Evolutionary conservation across 2,329 filamentous ascomycete genomes (phyloP), one percentile per base, ranked within the genome.

Genomic region (Westerdykella ornata): DNA sequence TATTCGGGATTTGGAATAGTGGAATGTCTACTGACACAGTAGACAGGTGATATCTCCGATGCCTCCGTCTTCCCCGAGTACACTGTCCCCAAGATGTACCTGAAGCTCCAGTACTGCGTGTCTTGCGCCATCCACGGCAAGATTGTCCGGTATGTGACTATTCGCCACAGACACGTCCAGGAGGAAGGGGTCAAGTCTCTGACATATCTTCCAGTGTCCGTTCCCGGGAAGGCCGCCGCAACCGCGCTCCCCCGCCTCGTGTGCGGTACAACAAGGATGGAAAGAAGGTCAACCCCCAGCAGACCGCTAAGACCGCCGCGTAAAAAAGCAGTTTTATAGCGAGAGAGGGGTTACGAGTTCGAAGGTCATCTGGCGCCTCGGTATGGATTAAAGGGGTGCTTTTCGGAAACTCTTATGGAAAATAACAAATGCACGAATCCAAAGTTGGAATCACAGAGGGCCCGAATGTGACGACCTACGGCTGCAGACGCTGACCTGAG

Each of bases 51-150:
- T 88, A 98, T 98, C 78, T 96, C 89, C 60, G 92, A 98, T 73
- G 92, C 94, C 69, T 97, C 92, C 68, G 92, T 98, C 75, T 98
- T 97, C 78, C 74, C 85, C 68, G 92, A 98, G 80, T 98, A 98
- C 82, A 89, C 88, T 64, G 90, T 98, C 69, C 92, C 92, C 77
- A 98, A 98, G 87, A 98, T 98, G 94, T 98, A 98, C 87, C 81
- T 98, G 77, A 98, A 98, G 85, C 85, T 98, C 73, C 92, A 98
- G 81, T 98, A 98, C 88, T 98, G 92, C 75, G 92, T 98, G 71
- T 97, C 90, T 75, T 98, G 92, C 78, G 92, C 92, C 70, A 98
- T 98, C 62, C 92, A 98, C 82, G 92, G 92, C 82, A 98, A 98
- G 86, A 98, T 98, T 74, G 94, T 98, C 76, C 90, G 92, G 90